Percentiles rank a stretch among this genome's conserved stretches.
These are phyloP conservation scores for Thelonectria discophora DNA, from an alignment of 2,329 filamentous ascomycete genomes.

Conservation along the genomic window DNA sequence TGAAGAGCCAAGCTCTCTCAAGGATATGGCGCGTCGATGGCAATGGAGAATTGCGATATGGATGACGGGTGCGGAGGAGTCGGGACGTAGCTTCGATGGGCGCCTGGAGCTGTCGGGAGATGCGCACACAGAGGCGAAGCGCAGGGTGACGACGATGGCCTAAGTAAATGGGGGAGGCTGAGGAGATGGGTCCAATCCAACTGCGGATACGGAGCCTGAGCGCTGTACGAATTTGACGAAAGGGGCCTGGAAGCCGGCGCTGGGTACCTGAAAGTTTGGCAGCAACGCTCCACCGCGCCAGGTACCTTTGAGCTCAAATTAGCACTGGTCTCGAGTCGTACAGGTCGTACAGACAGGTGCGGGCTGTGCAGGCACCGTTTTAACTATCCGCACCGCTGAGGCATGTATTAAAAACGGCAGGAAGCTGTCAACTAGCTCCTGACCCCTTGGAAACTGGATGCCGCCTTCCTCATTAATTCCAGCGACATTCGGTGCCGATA, in stretches of 20 bases:
- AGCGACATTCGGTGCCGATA: background rate
- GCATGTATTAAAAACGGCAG: slow-evolving; percentile 25
- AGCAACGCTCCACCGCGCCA: slow-evolving; percentile 24
- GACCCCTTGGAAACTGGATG: background rate
- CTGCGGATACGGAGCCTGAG: slow-evolving; percentile 28
- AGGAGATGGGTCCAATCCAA: slow-evolving; percentile 39
- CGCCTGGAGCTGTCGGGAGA: slow-evolving; percentile 35
- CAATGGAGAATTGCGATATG: slow-evolving; percentile 27
- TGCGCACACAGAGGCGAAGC: slow-evolving; percentile 39
- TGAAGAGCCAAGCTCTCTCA: slow-evolving; percentile 36
- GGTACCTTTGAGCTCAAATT: slow-evolving; percentile 21
- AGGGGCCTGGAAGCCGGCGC: slow-evolving; percentile 1
- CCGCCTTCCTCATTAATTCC: background rate
- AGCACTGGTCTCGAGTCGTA: too few relatives aligned
- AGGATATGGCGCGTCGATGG: slow-evolving; percentile 37
- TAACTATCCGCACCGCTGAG: slow-evolving; percentile 4
- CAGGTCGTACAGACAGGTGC: too few relatives aligned
- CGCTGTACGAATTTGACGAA: slow-evolving; percentile 8
- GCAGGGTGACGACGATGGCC: slow-evolving; percentile 43
- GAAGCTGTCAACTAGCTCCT: slow-evolving; percentile 21
- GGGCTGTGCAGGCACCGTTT: slow-evolving; percentile 6
- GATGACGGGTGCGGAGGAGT: slow-evolving; percentile 27
- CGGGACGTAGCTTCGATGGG: slow-evolving; percentile 25
- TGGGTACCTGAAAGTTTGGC: slow-evolving; percentile 5
- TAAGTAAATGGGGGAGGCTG: slow-evolving; percentile 40